phyloP scores from a whole-genome alignment of 2,329 filamentous ascomycete species.

The Beauveria pseudobassiana region DNA sequence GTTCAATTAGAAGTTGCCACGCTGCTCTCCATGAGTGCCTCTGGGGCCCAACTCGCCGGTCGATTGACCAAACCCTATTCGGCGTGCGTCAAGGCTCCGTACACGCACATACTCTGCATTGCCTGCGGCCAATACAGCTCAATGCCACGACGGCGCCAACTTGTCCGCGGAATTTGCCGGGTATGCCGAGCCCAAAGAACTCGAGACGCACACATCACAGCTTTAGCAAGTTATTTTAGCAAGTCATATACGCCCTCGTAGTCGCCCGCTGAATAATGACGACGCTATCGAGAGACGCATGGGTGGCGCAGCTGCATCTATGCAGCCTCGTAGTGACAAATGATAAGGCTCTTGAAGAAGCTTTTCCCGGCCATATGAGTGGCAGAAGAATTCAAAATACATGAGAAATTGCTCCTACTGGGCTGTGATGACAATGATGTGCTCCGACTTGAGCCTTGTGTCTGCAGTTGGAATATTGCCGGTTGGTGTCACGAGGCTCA shows the following conservation, averaged over 20 bases:
- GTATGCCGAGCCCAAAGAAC: too few relatives aligned
- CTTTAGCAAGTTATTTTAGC: too few relatives aligned
- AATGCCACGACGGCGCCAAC: background rate
- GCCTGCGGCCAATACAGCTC: background rate
- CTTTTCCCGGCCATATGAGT: background rate
- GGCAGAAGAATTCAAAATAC: background rate
- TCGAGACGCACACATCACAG: too few relatives aligned
- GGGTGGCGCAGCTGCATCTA: background rate
- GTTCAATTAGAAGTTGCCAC: background rate
- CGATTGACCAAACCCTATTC: background rate
- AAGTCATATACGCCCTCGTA: too few relatives aligned
- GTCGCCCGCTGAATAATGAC: too few relatives aligned
- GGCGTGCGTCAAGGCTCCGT: background rate
- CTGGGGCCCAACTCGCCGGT: background rate
- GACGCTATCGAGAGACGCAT: background rate
- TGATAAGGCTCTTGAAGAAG: background rate
- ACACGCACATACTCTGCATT: background rate
- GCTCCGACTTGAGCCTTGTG: background rate
- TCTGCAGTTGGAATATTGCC: background rate
- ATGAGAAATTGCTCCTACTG: background rate
- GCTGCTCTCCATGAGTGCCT: background rate
- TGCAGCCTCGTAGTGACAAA: background rate
- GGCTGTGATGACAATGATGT: background rate
- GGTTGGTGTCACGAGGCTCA: background rate
- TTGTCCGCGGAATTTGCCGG: background rate